These are phyloP conservation scores for Tulasnella sp. DNA, from an alignment of 768 basidiomycete species.

Conservation along the genomic window DNA sequence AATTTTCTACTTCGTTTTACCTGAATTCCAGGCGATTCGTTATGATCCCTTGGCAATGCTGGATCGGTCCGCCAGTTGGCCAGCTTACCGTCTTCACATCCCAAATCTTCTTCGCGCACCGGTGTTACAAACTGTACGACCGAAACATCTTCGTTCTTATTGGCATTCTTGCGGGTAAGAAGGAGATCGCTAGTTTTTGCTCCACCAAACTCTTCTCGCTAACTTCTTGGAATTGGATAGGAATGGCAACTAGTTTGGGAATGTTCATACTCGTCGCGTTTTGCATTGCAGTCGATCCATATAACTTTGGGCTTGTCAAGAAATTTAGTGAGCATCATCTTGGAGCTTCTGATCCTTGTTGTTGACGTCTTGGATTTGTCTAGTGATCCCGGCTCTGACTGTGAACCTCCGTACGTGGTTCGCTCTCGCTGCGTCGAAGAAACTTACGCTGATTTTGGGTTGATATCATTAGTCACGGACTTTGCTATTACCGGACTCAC, in stretches of 20 bases:
- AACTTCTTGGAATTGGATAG: not conserved
- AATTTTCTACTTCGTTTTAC: too few relatives aligned
- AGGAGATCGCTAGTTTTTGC: not conserved
- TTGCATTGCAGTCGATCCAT: not conserved
- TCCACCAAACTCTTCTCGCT: not conserved
- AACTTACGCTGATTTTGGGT: not conserved
- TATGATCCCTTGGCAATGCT: slow-evolving; percentile 8
- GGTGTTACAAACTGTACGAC: slow-evolving; percentile 1
- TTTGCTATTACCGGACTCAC: not conserved
- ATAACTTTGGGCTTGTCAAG: not conserved
- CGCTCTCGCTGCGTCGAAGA: too few relatives aligned
- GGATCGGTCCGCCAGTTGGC: not conserved
- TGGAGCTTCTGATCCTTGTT: not conserved
- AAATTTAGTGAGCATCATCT: not conserved
- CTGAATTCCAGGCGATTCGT: not conserved
- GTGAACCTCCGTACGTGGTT: not conserved
- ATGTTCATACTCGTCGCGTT: not conserved
- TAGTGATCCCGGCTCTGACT: slow-evolving; percentile 11
- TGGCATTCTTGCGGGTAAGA: not conserved
- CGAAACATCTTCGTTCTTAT: not conserved
- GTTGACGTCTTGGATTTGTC: not conserved
- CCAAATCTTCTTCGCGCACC: slow-evolving; percentile 10
- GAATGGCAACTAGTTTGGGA: not conserved
- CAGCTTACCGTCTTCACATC: slow-evolving; percentile 3
- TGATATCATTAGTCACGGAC: not conserved